phyloP scores from a whole-genome alignment of 1,284 basidiomycete genomes.

The Papiliotrema nemorosa region DNA sequence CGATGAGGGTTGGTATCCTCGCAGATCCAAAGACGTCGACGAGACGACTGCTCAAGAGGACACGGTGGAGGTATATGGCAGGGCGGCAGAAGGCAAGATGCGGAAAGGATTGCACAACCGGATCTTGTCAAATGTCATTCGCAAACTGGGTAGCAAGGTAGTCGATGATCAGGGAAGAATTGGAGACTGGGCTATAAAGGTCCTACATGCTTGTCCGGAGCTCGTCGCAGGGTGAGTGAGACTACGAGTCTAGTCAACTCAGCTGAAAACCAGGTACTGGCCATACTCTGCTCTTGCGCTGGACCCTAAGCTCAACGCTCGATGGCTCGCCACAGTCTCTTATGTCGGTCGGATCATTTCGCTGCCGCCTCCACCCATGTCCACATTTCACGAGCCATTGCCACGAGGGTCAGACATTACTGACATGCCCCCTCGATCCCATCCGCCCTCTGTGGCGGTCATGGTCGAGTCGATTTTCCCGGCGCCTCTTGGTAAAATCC shows the following conservation, averaged over 20 bases:
- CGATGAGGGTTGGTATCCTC: conserved; percentile 86
- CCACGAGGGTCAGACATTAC: conserved; percentile 23
- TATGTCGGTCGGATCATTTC: conserved; percentile 74
- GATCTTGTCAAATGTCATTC: conserved; percentile 71
- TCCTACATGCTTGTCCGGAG: conserved; percentile 77
- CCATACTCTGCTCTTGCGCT: conserved; percentile 66
- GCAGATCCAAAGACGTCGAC: conserved; percentile 50
- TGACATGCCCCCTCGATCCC: conserved; percentile 47
- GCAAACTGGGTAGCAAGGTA: conserved; percentile 61
- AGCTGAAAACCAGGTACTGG: conserved; percentile 64
- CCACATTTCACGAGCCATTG: conserved; percentile 55
- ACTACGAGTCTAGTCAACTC: conserved; percentile 3
- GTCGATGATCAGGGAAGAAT: conserved; percentile 76
- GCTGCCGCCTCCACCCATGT: conserved; percentile 62
- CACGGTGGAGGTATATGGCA: conserved; percentile 32
- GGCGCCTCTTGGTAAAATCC: conserved; percentile 61
- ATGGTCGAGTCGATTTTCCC: conserved; percentile 76
- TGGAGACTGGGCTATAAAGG: conserved; percentile 75
- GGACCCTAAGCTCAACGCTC: conserved; percentile 79
- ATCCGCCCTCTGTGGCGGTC: conserved; percentile 65
- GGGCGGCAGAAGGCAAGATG: conserved; percentile 46
- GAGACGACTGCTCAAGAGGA: conserved; percentile 36
- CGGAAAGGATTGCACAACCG: conserved; percentile 67
- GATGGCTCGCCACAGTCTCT: conserved; percentile 83
- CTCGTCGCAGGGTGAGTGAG: conserved; percentile 65